phyloP scores from a whole-genome alignment of 345 rosid species.

The Populus ilicifolia region DNA sequence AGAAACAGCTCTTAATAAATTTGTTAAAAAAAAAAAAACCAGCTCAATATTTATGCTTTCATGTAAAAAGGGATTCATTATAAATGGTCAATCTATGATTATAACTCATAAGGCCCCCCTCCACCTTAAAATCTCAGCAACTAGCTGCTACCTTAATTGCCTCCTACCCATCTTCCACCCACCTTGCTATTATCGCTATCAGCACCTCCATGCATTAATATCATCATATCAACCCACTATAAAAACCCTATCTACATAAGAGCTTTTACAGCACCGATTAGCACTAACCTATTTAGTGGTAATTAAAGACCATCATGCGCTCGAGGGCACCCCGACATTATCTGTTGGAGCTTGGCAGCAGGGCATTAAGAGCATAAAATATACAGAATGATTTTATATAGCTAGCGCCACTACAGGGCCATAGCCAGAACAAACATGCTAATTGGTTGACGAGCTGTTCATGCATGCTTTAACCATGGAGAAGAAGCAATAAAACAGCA shows the following conservation, averaged over 20 bases:
- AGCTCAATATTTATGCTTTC: background rate
- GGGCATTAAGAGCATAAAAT: too few species aligned
- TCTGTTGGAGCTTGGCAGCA: too few species aligned
- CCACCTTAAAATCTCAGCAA: conserved; percentile 10
- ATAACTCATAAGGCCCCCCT: background rate
- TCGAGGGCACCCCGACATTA: too few species aligned
- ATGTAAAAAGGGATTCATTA: background rate
- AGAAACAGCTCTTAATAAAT: too few species aligned
- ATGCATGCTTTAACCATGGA: background rate
- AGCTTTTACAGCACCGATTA: conserved; percentile 14
- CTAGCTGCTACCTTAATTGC: conserved; percentile 38
- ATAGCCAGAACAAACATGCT: background rate
- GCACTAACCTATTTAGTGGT: conserved; percentile 1
- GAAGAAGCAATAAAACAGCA: background rate
- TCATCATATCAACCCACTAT: conserved; percentile 27
- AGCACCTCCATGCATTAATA: conserved; percentile 43
- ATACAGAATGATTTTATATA: too few species aligned
- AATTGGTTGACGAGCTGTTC: too few species aligned
- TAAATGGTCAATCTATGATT: conserved; percentile 8
- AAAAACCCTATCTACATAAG: conserved; percentile 17
- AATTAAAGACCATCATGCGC: background rate
- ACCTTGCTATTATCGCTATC: conserved; percentile 32
- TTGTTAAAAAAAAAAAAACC: too few species aligned
- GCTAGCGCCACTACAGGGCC: too few species aligned
- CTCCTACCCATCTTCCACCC: conserved; percentile 40